These are phyloP conservation scores for Carex arenaria DNA, from an alignment of 202 grass and related monocot genomes.

Conservation along the genomic window DNA sequence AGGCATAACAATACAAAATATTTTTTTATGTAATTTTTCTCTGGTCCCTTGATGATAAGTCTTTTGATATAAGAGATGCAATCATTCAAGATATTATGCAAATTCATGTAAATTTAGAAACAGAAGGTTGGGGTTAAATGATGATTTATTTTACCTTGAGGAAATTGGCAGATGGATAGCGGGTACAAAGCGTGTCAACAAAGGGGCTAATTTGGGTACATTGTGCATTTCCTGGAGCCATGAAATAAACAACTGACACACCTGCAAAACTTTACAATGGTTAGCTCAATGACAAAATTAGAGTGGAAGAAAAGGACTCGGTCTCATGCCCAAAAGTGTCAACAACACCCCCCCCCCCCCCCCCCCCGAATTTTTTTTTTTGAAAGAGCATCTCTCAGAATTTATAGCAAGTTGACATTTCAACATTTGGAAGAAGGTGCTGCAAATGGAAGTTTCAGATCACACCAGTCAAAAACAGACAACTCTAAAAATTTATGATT, in stretches of 20 bases:
- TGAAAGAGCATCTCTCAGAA: not conserved
- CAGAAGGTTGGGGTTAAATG: not conserved
- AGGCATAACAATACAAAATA: not conserved
- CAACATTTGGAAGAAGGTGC: not conserved
- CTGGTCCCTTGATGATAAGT: not conserved
- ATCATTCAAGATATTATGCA: not conserved
- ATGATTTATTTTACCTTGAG: conserved; percentile 49
- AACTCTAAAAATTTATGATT: not conserved
- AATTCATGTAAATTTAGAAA: not conserved
- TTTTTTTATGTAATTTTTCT: not conserved
- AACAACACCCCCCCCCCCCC: not conserved
- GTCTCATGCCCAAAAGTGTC: not conserved
- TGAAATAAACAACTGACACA: conserved; percentile 82
- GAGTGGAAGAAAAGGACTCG: not conserved
- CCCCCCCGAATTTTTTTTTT: not conserved
- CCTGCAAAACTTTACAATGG: conserved; percentile 34
- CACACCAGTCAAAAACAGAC: not conserved
- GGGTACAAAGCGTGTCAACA: conserved; percentile 70
- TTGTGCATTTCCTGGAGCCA: conserved; percentile 58
- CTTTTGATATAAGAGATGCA: not conserved
- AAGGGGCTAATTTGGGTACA: conserved; percentile 65
- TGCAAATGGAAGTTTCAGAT: not conserved
- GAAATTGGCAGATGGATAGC: conserved; percentile 84
- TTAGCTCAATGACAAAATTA: not conserved
- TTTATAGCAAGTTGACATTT: not conserved